Conservation (phyloP, 2,329 filamentous ascomycete genomes). For the Colletotrichum falcatum region DNA sequence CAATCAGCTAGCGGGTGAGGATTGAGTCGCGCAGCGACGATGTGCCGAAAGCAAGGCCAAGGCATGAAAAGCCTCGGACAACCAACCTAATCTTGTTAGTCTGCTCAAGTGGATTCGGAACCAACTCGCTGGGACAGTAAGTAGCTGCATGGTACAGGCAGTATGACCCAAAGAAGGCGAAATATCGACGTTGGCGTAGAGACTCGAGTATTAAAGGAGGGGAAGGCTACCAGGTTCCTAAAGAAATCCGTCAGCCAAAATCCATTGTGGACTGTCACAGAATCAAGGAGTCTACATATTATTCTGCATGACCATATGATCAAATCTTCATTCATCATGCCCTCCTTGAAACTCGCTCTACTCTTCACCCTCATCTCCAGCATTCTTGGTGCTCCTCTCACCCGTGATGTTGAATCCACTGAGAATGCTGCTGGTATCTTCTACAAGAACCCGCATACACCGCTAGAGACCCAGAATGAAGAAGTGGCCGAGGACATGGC, state of each 20-base stretch:
- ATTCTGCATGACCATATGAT: neutral
- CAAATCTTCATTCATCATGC: neutral
- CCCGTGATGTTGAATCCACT: neutral
- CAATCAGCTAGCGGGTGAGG: neutral
- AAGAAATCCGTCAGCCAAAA: accelerated
- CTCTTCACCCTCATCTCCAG: conserved; percentile 10
- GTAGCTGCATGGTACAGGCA: neutral
- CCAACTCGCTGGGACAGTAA: neutral
- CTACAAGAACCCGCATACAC: no score
- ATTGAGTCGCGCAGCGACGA: neutral
- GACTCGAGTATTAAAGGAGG: conserved; percentile 16
- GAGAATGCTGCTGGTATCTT: neutral
- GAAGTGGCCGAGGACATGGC: no score
- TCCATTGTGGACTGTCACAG: neutral
- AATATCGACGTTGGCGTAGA: no score
- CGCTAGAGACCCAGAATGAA: no score
- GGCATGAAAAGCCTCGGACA: conserved; percentile 8
- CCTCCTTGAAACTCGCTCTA: neutral
- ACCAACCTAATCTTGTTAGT: conserved; percentile 18
- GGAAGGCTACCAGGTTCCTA: no score
- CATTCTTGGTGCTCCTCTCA: conserved; percentile 9
- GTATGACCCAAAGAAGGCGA: no score
- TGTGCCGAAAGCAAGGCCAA: neutral
- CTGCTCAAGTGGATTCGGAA: no score
- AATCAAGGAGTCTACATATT: neutral